Evolutionary conservation across 352 stramenopile species (phyloP).

Genomic region (Phytophthora podocarpi): DNA sequence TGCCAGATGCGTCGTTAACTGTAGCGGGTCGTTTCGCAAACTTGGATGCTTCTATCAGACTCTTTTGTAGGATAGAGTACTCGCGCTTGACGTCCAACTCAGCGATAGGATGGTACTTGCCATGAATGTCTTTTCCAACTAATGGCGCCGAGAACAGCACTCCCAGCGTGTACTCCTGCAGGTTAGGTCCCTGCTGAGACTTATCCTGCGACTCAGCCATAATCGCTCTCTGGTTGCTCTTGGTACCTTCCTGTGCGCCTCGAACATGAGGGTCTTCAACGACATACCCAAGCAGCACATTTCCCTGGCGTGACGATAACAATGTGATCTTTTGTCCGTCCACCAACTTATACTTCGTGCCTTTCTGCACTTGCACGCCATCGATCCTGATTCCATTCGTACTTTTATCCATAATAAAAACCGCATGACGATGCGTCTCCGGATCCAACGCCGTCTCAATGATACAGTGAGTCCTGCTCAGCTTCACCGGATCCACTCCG

Average conservation of each 20-base stretch:
- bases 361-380: constrained; percentile 52
- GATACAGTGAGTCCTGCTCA: constrained; percentile 67
- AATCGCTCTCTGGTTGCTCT: constrained; percentile 6
- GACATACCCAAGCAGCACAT: constrained; percentile 70
- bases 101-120: constrained; percentile 91
- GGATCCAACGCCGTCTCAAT: constrained; percentile 60
- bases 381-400: constrained; percentile 79
- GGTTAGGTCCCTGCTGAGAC: constrained; percentile 58
- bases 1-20: constrained; percentile 15
- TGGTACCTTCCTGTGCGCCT: constrained; percentile 34
- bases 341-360: constrained; percentile 49
- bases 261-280: constrained; percentile 78
- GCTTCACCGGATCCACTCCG: constrained; percentile 60
- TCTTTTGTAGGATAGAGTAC: constrained; percentile 83
- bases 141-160: constrained; percentile 95
- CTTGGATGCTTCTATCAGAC: constrained; percentile 72
- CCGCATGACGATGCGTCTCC: constrained; percentile 42
- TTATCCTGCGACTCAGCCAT: constrained; percentile 49
- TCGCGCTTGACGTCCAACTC: constrained; percentile 83
- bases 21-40: constrained; percentile 50
- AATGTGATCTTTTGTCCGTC: constrained; percentile 79
- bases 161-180: constrained; percentile 86
- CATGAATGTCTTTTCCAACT: constrained; percentile 90
- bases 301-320: constrained; percentile 62
- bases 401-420: constrained; percentile 75